Conservation (phyloP, 2,329 filamentous ascomycete species). For the Dryadomyces quercus-mongolicae region DNA sequence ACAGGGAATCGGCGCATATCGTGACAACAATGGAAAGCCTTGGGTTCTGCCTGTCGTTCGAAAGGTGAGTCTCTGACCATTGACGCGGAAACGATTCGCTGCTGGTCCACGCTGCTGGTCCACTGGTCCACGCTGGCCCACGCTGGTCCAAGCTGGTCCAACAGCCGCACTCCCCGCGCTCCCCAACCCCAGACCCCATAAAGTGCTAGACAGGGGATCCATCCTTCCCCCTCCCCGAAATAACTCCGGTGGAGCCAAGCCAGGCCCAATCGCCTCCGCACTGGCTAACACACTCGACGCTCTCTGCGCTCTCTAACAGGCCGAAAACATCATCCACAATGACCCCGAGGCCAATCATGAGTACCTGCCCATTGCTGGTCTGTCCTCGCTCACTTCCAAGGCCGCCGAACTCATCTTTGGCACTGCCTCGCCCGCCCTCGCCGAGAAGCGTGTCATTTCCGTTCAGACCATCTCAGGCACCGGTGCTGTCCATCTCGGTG, state of each 20-base stretch:
- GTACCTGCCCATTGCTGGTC: constrained; percentile 91
- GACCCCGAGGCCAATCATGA: constrained; percentile 93
- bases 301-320: constrained; percentile 37
- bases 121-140: no score
- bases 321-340: constrained; percentile 76
- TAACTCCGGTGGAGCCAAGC: constrained; percentile 3
- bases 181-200: constrained; percentile 6
- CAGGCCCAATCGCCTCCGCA: no score
- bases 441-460: constrained; percentile 68
- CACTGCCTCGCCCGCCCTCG: constrained; percentile 64
- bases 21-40: constrained; percentile 89
- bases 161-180: neutral
- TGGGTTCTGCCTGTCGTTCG: constrained; percentile 95
- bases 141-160: no score
- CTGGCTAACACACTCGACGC: no score
- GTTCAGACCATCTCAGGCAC: constrained; percentile 96
- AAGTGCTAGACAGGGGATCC: neutral
- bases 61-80: constrained; percentile 52
- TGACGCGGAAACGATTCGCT: constrained; percentile 10
- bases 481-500: constrained; percentile 86
- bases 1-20: constrained; percentile 77
- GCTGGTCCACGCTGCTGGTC: no score
- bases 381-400: constrained; percentile 74
- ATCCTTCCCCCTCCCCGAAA: constrained; percentile 3
- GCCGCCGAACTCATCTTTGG: constrained; percentile 87